Base-by-base conservation (phyloP, 1,139 yeast species). In the Saccharomyces hybrid region DNA sequence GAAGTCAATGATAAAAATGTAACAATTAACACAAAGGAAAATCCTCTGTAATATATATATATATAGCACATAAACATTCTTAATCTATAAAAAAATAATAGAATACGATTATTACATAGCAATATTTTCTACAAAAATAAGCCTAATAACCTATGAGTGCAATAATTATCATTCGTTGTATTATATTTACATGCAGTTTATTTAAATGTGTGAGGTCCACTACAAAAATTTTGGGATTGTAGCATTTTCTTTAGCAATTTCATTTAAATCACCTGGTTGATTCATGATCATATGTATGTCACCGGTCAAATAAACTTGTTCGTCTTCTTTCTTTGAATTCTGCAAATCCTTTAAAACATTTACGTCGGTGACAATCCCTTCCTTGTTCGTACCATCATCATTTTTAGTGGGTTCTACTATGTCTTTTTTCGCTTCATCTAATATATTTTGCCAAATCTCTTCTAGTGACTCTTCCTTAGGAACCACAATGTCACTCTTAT, bases 391-490 rank as follows among this genome's bases (percentile, higher is more conserved):
- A 16, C 9, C 21, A 16, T 16, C 24, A 19, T 24, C 32, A 21
- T 19, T 31, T 4, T 2, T 12, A 14, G 9, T 32, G 8, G 28
- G 32, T 12, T 51, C 48, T 11, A 19, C n/a, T 5, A 56, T 44
- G 11, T 53, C 56, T 14, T 55, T 50, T 46, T 59, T 50, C 2
- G 62, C 55, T 14, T 65, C 68, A 19, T 61, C 57, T 55, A 69
- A 52, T 2, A 69, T 60, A 21, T 56, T 58, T 29, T 62, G 54
- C 59, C 67, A 64, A 4, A 68, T 50, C 16, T 61, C 64, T 16
- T 66, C 67, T 26, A 66, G 50, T 0, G 67, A 60, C 48, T 66
- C 67, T n/a, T 64, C 62, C 50, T 60, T 60, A 6, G 51, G 52
- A 21, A 59, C 62, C 4, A 62, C 50, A 7, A 62, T 62, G 14